These are phyloP conservation scores for Agaricus sinodeliciosus DNA, from an alignment of 768 basidiomycete species.

Conservation along the genomic window DNA sequence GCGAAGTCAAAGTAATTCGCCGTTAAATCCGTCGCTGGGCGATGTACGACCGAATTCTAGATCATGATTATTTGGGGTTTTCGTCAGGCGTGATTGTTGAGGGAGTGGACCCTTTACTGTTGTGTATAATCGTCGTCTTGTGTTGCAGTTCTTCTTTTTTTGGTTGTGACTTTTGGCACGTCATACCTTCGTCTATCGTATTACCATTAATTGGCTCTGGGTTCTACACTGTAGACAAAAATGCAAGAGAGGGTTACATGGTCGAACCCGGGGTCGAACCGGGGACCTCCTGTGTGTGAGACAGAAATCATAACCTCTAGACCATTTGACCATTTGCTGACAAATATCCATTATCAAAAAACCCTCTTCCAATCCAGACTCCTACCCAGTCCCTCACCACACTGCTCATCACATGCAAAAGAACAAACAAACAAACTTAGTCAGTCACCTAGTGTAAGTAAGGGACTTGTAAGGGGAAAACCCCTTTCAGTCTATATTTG, in stretches of 20 bases:
- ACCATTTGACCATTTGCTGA: conserved; percentile 38
- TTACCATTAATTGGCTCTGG: background rate
- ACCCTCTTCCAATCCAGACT: too few species aligned
- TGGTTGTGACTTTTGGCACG: background rate
- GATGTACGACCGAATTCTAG: conserved; percentile 31
- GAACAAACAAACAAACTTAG: too few species aligned
- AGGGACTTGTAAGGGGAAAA: background rate
- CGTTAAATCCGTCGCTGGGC: conserved; percentile 29
- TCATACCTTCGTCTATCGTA: conserved; percentile 4
- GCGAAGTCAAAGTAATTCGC: conserved; percentile 52
- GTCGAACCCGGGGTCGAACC: conserved; percentile 37
- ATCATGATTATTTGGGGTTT: background rate
- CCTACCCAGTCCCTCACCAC: too few species aligned
- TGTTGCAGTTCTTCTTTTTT: background rate
- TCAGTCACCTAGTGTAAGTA: too few species aligned
- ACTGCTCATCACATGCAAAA: too few species aligned
- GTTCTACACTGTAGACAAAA: background rate
- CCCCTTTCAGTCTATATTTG: background rate
- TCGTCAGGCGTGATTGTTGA: background rate
- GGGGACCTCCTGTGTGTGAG: conserved; percentile 30
- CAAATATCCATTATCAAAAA: too few species aligned
- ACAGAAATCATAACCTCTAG: conserved; percentile 50
- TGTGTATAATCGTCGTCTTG: background rate
- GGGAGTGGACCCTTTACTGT: background rate
- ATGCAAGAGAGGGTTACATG: conserved; percentile 18